Conservation (phyloP, 768 basidiomycete species). For the Postia placenta region DNA sequence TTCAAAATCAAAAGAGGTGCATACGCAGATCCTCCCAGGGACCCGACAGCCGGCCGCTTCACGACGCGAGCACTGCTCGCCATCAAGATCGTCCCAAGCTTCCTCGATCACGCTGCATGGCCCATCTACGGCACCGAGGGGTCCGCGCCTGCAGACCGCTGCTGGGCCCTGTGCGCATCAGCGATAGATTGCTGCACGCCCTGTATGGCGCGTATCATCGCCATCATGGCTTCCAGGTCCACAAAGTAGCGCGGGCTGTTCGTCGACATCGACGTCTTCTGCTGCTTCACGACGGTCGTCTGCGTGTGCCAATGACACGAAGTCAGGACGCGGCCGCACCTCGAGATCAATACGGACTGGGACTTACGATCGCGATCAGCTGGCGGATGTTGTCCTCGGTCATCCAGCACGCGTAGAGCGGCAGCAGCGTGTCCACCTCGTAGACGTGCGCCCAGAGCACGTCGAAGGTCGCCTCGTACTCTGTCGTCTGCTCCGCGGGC, state of each 20-base stretch:
- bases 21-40: too few relatives aligned
- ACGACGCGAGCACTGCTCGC: too few relatives aligned
- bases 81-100: too few relatives aligned
- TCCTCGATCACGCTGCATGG: too few relatives aligned
- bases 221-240: not conserved
- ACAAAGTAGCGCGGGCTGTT: not conserved
- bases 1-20: too few relatives aligned
- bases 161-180: not conserved
- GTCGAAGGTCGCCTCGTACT: conserved; percentile 1
- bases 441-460: conserved; percentile 1
- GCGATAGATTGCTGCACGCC: not conserved
- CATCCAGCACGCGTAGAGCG: conserved; percentile 4
- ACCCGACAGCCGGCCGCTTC: too few relatives aligned
- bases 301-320: not conserved
- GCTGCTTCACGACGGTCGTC: conserved; percentile 1
- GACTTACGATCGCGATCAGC: not conserved
- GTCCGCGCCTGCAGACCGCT: too few relatives aligned
- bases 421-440: conserved; percentile 4
- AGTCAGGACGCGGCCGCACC: too few relatives aligned
- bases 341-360: too few relatives aligned
- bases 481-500: not conserved
- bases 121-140: too few relatives aligned
- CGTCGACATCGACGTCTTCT: not conserved
- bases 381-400: not conserved
- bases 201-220: not conserved